Conservation (phyloP, 108 stramenopile species). For the Cyclotella atomus region DNA sequence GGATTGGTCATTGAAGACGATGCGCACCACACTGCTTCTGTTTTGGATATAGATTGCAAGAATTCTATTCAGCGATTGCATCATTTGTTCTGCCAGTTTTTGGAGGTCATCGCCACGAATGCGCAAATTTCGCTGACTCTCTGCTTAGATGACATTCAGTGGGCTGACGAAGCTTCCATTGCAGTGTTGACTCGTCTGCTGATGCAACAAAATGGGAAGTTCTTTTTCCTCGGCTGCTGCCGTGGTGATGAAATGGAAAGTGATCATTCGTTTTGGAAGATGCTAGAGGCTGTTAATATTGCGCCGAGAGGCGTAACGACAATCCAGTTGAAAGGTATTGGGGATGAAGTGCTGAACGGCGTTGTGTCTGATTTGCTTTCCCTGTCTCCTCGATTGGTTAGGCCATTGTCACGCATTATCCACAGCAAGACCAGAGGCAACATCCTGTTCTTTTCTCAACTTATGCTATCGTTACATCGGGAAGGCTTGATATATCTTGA, state of each 20-base stretch:
- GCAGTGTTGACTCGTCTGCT: neutral
- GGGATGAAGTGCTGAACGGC: constrained; percentile 10
- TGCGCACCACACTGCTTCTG: neutral
- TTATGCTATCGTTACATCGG: constrained; percentile 4
- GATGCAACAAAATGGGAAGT: neutral
- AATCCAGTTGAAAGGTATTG: constrained; percentile 1
- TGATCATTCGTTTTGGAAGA: constrained; percentile 4
- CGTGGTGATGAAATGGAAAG: constrained; percentile 18
- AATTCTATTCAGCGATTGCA: neutral
- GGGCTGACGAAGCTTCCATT: constrained; percentile 19
- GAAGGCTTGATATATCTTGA: constrained; percentile 3
- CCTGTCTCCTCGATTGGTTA: constrained; percentile 13
- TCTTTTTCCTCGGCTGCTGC: constrained; percentile 21
- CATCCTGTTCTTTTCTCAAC: constrained; percentile 13
- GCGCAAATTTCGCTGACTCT: neutral
- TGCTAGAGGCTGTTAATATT: neutral
- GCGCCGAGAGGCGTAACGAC: neutral
- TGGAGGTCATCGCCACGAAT: neutral
- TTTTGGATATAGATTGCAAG: neutral
- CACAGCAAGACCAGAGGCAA: constrained; percentile 28
- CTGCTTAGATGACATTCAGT: constrained; percentile 8
- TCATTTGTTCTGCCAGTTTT: neutral
- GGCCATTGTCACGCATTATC: constrained; percentile 4
- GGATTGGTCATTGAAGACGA: constrained; percentile 1
- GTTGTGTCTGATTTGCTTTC: constrained; percentile 20